Base-by-base conservation (phyloP, 192 early-diverging fungal genomes). In the Umbelopsis ramanniana region DNA sequence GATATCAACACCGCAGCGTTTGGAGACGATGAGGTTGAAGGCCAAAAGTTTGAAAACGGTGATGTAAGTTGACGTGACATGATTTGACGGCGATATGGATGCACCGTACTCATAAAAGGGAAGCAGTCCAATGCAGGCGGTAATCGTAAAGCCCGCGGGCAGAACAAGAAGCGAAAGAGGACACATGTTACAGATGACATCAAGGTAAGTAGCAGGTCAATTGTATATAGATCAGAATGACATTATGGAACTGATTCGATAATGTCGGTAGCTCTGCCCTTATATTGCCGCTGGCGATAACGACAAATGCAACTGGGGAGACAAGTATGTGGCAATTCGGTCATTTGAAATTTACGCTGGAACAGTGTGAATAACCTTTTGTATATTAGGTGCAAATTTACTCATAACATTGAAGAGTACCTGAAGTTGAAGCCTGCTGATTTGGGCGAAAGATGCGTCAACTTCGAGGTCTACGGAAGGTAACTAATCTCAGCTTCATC, bases 401-500 rank as follows among this genome's bases (percentile, higher is more conserved):
- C 83, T 52, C 97, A 99, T 82, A 94, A 98, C 73, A 69, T 95
- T 3, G 77, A 79, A 7, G 84, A 73, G 19, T 99, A 92, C 68
- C 52, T 98, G 45, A 83, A 77, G 0, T 48, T 76, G n/a, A 97
- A 95, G 70, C 88, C 76, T 11, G 78, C 85, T 9, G 96, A 99
- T 77, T 63, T 99, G 6, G 94, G 92, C 0, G 71, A 79, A 6
- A 68, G 52, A 8, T 99, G 97, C 74, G 83, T 84, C 8, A 75
- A 88, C 15, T 93, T 91, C 79, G 89, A 91, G 2, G 47, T 78
- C 9, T 93, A 82, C 80, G 96, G 96, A 78, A 76, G 79, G 77
- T 95, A 92, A 74, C 81, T 88, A 82, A 7, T 1, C 52, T 43
- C 8, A 7, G 8, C 40, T 43, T 43, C 40, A 43, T 11, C 40